Evolutionary conservation across 805 yeast genomes (phyloP).

Genomic region (Hanseniaspora jakobsenii): DNA sequence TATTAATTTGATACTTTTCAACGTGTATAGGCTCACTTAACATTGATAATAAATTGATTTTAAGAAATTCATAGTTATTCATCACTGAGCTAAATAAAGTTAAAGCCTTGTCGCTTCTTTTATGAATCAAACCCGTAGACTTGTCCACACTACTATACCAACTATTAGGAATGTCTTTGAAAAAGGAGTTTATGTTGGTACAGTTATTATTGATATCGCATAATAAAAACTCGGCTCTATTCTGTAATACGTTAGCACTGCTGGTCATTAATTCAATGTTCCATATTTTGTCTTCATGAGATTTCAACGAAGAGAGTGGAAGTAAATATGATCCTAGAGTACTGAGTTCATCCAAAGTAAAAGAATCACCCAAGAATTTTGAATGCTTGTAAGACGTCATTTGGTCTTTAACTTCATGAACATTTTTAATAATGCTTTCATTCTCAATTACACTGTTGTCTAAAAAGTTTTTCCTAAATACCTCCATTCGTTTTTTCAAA

Average conservation of each 20-base stretch:
- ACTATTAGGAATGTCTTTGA: slow-evolving; percentile 11
- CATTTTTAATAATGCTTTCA: not conserved
- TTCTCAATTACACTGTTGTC: slow-evolving; percentile 13
- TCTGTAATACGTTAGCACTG: not conserved
- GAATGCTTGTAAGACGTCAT: not conserved
- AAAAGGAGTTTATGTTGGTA: slow-evolving; percentile 1
- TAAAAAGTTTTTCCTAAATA: slow-evolving; percentile 36
- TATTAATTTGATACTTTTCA: slow-evolving; percentile 12
- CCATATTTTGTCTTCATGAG: not conserved
- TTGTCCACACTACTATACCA: slow-evolving; percentile 17
- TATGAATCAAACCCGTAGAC: slow-evolving; percentile 15
- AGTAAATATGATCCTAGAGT: not conserved
- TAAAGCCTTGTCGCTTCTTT: not conserved
- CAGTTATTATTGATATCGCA: not conserved
- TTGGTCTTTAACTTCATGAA: not conserved
- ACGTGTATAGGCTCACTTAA: slow-evolving; percentile 20
- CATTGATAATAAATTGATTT: slow-evolving; percentile 30
- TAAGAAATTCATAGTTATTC: slow-evolving; percentile 25
- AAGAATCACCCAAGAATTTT: not conserved
- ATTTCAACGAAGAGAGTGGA: not conserved
- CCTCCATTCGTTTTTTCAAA: slow-evolving; percentile 44
- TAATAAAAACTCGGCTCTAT: not conserved
- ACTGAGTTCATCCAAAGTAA: not conserved
- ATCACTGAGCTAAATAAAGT: not conserved
- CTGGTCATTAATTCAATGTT: not conserved